Evolutionary conservation across 2,329 filamentous ascomycete species (phyloP).

Genomic region (Neofusicoccum parvum): DNA sequence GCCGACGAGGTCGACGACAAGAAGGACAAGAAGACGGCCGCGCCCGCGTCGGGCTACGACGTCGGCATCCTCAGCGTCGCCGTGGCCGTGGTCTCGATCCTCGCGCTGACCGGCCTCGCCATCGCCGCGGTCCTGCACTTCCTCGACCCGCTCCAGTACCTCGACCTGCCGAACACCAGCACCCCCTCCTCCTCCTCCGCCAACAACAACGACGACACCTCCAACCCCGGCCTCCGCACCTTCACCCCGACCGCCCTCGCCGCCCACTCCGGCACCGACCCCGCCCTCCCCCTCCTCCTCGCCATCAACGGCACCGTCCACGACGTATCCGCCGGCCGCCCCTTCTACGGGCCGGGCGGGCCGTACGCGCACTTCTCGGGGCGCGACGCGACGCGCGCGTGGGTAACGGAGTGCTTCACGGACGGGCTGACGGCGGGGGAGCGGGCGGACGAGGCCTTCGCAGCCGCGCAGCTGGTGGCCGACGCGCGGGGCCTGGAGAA

Average conservation of each 20-base stretch:
- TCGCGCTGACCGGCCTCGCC: background rate
- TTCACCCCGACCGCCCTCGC: constrained; percentile 27
- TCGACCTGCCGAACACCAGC: background rate
- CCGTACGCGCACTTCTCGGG: constrained; percentile 34
- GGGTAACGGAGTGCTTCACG: constrained; percentile 36
- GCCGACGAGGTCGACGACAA: background rate
- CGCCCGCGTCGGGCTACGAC: background rate
- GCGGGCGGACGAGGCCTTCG: background rate
- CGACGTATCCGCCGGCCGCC: constrained; percentile 31
- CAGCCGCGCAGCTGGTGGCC: constrained; percentile 26
- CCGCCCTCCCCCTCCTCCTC: constrained; percentile 31
- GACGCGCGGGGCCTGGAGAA: constrained; percentile 30
- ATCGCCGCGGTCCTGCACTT: background rate
- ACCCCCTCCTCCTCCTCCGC: background rate
- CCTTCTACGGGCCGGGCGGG: constrained; percentile 35
- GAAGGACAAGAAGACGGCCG: background rate
- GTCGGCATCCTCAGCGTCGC: background rate
- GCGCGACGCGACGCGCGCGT: constrained; percentile 33
- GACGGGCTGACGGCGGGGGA: background rate
- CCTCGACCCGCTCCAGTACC: constrained; percentile 15
- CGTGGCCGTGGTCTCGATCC: background rate
- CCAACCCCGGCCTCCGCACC: background rate
- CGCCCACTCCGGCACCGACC: constrained; percentile 30
- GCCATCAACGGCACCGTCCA: constrained; percentile 35
- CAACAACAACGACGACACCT: background rate